phyloP scores from a whole-genome alignment of 2,329 filamentous ascomycete genomes.

The Aspergillus thermomutatus region DNA sequence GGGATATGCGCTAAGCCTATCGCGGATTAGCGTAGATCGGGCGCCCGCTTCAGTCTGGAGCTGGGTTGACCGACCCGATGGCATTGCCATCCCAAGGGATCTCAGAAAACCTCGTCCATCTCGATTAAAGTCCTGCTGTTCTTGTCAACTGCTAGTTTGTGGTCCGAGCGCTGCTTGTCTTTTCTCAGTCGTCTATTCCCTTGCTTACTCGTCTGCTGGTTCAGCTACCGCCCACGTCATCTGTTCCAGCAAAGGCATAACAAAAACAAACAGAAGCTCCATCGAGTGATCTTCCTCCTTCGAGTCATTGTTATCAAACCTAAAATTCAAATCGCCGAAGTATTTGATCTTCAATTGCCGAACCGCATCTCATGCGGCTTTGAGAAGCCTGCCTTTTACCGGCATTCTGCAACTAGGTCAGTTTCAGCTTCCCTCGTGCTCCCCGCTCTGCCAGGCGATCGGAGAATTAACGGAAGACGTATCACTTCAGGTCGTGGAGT shows the following conservation, averaged over 20 bases:
- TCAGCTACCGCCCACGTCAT: conserved; percentile 4
- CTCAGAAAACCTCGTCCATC: background rate
- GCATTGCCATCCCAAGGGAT: conserved; percentile 4
- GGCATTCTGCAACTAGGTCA: conserved; percentile 17
- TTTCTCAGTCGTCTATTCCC: background rate
- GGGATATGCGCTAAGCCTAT: conserved; percentile 29
- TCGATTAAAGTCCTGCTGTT: background rate
- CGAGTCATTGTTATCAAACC: background rate
- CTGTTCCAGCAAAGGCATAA: conserved; percentile 11
- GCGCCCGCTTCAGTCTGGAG: conserved; percentile 13
- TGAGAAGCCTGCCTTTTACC: conserved; percentile 11
- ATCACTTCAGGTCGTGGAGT: background rate
- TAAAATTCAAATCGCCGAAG: background rate
- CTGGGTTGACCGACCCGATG: conserved; percentile 19
- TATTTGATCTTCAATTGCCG: conserved; percentile 1
- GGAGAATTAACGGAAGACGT: conserved; percentile 1
- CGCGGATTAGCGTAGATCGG: conserved; percentile 32
- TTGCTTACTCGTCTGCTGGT: conserved; percentile 6
- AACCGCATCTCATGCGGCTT: conserved; percentile 16
- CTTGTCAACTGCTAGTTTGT: background rate
- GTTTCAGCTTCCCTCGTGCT: conserved; percentile 8
- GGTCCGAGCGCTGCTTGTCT: background rate
- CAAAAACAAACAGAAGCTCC: conserved; percentile 5
- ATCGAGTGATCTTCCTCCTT: background rate
- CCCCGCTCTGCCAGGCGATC: conserved; percentile 12